phyloP scores from a whole-genome alignment of 1,284 basidiomycete species.

The Apiotrichum sp. region DNA sequence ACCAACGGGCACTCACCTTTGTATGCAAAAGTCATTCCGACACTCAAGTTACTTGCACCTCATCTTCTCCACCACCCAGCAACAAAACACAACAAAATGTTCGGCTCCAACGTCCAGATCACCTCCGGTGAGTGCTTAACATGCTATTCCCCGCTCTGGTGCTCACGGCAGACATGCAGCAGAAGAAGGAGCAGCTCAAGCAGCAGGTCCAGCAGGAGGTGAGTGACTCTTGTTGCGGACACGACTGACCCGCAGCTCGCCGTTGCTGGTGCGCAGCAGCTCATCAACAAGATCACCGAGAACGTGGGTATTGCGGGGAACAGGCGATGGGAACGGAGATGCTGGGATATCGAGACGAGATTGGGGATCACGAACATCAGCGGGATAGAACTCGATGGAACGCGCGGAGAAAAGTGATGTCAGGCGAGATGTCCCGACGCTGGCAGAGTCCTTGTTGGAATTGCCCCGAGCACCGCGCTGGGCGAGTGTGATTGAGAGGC shows the following conservation, averaged over 20 bases:
- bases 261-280: conserved; percentile 45
- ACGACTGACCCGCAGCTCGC: conserved; percentile 30
- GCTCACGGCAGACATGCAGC: conserved; percentile 35
- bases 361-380: no score
- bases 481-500: no score
- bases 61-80: background rate
- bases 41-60: no score
- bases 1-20: background rate
- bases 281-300: conserved; percentile 49
- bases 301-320: conserved; percentile 32
- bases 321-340: no score
- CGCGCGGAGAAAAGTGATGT: background rate
- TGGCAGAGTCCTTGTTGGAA: no score
- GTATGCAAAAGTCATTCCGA: no score
- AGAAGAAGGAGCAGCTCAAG: conserved; percentile 47
- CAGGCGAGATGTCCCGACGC: background rate
- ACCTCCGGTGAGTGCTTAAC: conserved; percentile 1
- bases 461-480: no score
- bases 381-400: no score
- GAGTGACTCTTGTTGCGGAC: background rate
- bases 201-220: conserved; percentile 45
- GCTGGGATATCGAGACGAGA: no score
- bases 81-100: background rate
- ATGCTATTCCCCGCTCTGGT: no score
- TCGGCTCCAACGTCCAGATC: conserved; percentile 5